Conservation (phyloP, 176 grass and related monocot genomes). For the Zizania latifolia region DNA sequence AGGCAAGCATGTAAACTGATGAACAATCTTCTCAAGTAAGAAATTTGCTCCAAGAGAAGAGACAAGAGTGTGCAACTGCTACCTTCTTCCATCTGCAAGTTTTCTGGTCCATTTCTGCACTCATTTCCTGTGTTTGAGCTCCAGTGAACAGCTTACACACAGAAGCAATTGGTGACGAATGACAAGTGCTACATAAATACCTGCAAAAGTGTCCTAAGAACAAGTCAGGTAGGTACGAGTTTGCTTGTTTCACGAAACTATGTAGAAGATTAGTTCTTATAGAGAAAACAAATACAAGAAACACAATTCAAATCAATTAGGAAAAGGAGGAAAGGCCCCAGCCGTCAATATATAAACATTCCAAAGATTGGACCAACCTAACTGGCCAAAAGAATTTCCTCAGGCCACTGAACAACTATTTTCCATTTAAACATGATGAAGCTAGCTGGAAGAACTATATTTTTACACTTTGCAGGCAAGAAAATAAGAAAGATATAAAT, state of each 20-base stretch:
- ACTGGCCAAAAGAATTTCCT: background rate
- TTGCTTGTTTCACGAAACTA: background rate
- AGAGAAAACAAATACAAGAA: background rate
- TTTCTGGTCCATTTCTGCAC: too few species aligned
- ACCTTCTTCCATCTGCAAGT: too few species aligned
- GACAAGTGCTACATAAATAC: background rate
- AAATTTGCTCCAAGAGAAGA: too few species aligned
- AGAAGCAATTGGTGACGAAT: background rate
- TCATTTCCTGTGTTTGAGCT: too few species aligned
- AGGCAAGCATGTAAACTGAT: too few species aligned
- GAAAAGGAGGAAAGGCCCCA: slow-evolving; percentile 17
- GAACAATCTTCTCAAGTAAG: too few species aligned
- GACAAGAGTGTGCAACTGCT: too few species aligned
- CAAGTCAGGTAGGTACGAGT: slow-evolving; percentile 11
- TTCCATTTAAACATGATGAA: background rate
- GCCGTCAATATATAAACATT: background rate
- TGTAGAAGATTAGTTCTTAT: background rate
- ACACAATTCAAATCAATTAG: background rate
- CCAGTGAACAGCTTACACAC: background rate
- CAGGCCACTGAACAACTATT: background rate
- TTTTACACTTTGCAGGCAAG: background rate
- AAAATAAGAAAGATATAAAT: background rate
- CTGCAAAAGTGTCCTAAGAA: slow-evolving; percentile 12
- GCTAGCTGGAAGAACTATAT: too few species aligned
- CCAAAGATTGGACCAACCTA: slow-evolving; percentile 38